Conservation (phyloP, 2,329 filamentous ascomycete species). For the Cadophora malorum region DNA sequence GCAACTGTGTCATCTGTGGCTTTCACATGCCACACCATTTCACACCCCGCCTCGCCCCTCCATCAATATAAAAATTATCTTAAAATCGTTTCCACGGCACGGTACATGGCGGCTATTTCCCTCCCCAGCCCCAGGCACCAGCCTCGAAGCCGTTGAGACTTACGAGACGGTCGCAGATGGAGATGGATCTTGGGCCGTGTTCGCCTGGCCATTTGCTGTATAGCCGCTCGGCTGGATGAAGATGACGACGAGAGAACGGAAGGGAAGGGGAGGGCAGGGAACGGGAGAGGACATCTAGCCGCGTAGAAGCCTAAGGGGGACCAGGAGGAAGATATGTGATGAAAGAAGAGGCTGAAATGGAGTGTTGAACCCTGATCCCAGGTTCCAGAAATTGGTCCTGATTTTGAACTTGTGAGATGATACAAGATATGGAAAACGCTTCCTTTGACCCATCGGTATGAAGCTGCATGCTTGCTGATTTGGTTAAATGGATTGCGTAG, state of each 20-base stretch:
- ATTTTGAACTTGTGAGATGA: neutral
- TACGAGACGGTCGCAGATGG: neutral
- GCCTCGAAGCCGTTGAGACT: conserved; percentile 4
- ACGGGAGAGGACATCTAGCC: neutral
- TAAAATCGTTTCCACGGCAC: neutral
- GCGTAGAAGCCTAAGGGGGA: neutral
- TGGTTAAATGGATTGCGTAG: neutral
- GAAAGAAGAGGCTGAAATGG: conserved; percentile 12
- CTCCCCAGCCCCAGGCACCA: neutral
- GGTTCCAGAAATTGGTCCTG: neutral
- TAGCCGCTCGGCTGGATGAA: conserved; percentile 14
- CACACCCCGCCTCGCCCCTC: neutral
- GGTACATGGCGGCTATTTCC: conserved; percentile 7
- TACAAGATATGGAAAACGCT: neutral
- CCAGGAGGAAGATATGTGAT: neutral
- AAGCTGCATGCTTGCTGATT: neutral
- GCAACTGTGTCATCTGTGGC: neutral
- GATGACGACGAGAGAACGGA: neutral
- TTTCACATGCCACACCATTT: neutral
- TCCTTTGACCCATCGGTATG: conserved; percentile 9
- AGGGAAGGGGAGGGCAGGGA: neutral
- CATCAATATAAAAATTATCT: conserved; percentile 4
- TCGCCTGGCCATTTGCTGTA: conserved; percentile 3
- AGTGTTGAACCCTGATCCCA: neutral
- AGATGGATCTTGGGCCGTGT: neutral